Evolutionary conservation across 306 rosid genomes (phyloP), one percentile per base, ranked within the genome.

Genomic region (Dicorynia guianensis): DNA sequence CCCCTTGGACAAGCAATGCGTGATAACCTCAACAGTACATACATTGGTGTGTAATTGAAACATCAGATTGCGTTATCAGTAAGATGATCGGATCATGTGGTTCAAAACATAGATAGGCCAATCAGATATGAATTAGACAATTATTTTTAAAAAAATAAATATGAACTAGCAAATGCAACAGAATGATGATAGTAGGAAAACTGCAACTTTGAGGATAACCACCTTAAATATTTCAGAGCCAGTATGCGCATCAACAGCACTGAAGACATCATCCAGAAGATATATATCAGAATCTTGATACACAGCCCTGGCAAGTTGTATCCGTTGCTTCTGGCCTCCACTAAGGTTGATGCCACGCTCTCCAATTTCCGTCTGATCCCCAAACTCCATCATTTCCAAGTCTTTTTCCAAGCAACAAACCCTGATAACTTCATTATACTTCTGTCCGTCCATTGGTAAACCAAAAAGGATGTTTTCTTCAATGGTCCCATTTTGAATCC

Each of bases 241-340:
- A 7, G 99, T 92, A 71, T 95, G 99, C 43, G 99, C 99, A 82
- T 95, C 99, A 67, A 95, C 99, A 15, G 99, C 99, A 35, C 99
- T 95, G 72, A 95, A 95, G 68, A 95, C 91, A 43, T 95, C 98
- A 36, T 95, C 98, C 25, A 95, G 97, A 62, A 95, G 92, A 86
- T 95, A 95, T 67, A 92, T 79, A 80, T 95, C 97, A 69, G 87
- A 82, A 59, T 95, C 91, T 75, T 95, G 98, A 70, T 90, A 95
- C 4, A 92, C 97, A 57, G 97, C 97, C 81, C 98, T 75, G 43
- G 98, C 97, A 53, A 95, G 97, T 76, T 95, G 98, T 73, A 95
- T 87, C 35, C 98, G 71, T 87, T 95, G 98, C 83, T 95, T 95
- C 80, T 95, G 98, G 49, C 98, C 98, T 2, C 98, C 98, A 62